Evolutionary conservation across 257 asterid species (phyloP).

Genomic region (Solanum paucissectum): DNA sequence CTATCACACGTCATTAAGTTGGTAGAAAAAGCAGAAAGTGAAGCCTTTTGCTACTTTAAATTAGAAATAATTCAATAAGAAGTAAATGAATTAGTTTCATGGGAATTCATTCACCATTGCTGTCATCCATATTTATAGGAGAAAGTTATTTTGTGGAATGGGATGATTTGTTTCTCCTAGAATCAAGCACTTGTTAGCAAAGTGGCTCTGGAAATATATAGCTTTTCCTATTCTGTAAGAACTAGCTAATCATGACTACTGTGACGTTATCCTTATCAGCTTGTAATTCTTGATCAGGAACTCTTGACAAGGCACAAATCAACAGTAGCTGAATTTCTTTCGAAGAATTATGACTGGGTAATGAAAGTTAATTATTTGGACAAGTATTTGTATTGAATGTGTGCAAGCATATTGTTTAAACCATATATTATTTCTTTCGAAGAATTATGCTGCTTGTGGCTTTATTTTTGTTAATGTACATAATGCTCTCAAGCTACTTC

Average conservation of each 20-base stretch:
- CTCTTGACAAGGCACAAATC: conserved; percentile 93
- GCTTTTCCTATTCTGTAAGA: neutral
- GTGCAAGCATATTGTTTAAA: neutral
- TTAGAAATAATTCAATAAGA: neutral
- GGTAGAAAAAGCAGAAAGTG: neutral
- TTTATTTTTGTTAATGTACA: neutral
- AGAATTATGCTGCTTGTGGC: neutral
- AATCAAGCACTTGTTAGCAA: neutral
- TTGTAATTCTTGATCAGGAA: conserved; percentile 42
- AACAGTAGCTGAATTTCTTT: conserved; percentile 86
- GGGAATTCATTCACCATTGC: neutral
- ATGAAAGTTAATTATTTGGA: neutral
- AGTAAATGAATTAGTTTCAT: neutral
- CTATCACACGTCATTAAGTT: neutral
- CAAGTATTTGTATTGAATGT: neutral
- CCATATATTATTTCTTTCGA: neutral
- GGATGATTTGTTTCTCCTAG: neutral
- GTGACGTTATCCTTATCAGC: neutral
- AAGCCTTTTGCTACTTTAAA: neutral
- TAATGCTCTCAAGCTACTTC: neutral
- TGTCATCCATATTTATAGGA: neutral
- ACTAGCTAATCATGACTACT: neutral
- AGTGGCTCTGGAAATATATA: neutral
- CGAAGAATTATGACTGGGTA: conserved; percentile 93
- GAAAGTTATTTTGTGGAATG: neutral